These are phyloP conservation scores for Aspergillus avenaceus DNA, from an alignment of 495 filamentous ascomycete genomes.

Conservation along the genomic window DNA sequence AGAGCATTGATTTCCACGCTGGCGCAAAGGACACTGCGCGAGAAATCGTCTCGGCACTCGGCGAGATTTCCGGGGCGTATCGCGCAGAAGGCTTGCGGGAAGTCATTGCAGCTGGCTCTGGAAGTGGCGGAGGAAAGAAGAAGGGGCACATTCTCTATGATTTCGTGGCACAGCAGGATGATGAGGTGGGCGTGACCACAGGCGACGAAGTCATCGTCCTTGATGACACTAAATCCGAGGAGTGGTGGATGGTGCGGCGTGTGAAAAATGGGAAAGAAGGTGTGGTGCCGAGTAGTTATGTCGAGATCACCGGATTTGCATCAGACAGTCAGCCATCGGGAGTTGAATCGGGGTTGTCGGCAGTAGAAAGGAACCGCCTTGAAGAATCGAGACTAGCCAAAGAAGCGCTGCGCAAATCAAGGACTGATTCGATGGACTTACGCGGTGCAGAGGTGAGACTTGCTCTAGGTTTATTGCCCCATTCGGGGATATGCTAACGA, in stretches of 20 bases:
- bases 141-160: slow-evolving; percentile 85
- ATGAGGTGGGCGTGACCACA: slow-evolving; percentile 88
- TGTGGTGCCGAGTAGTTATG: slow-evolving; percentile 97
- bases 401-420: slow-evolving; percentile 61
- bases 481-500: slow-evolving; percentile 35
- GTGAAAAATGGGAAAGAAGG: slow-evolving; percentile 89
- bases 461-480: slow-evolving; percentile 22
- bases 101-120: slow-evolving; percentile 73
- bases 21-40: slow-evolving; percentile 95
- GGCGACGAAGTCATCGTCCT: slow-evolving; percentile 89
- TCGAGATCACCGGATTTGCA: slow-evolving; percentile 72
- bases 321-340: slow-evolving; percentile 41
- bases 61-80: slow-evolving; percentile 81
- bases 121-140: slow-evolving; percentile 65
- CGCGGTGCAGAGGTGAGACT: slow-evolving; percentile 68
- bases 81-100: slow-evolving; percentile 82
- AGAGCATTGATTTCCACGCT: slow-evolving; percentile 93
- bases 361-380: slow-evolving; percentile 74
- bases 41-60: slow-evolving; percentile 83
- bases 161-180: slow-evolving; percentile 92
- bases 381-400: slow-evolving; percentile 80
- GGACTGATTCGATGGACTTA: slow-evolving; percentile 52
- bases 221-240: slow-evolving; percentile 87
- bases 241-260: slow-evolving; percentile 96
- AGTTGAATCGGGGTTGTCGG: slow-evolving; percentile 64